Conservation (phyloP, 2,329 filamentous ascomycete species). For the Aciculosporium take region DNA sequence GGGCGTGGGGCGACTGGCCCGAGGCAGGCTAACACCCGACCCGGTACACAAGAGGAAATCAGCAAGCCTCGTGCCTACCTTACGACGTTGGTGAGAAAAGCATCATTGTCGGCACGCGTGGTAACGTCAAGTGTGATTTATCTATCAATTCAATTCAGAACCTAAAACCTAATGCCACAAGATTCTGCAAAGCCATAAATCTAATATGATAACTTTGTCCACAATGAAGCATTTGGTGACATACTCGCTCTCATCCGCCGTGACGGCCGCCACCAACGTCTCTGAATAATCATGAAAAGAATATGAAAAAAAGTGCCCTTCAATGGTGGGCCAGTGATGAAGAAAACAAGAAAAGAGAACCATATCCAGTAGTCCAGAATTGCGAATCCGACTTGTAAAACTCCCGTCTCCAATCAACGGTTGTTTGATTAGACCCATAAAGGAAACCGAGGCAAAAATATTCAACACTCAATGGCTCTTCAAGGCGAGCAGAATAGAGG, state of each 20-base stretch:
- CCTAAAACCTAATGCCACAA: slow-evolving; percentile 2
- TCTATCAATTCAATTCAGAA: too few species aligned
- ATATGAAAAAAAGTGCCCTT: background rate
- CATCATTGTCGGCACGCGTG: too few species aligned
- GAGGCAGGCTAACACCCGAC: background rate
- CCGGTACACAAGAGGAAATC: background rate
- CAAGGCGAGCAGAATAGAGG: background rate
- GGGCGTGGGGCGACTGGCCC: slow-evolving; percentile 2
- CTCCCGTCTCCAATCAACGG: slow-evolving; percentile 1
- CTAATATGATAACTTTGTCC: slow-evolving; percentile 3
- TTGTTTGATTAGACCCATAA: background rate
- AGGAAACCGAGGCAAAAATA: background rate
- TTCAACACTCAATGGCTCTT: background rate
- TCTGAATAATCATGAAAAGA: background rate
- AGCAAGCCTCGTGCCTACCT: too few species aligned
- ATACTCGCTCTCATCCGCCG: slow-evolving; percentile 2
- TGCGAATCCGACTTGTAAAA: background rate
- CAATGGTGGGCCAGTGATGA: background rate
- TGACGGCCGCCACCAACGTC: slow-evolving; percentile 2
- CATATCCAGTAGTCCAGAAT: slow-evolving; percentile 1
- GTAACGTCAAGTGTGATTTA: too few species aligned
- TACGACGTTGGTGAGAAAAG: too few species aligned
- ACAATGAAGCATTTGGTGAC: slow-evolving; percentile 1
- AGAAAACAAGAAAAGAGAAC: background rate
- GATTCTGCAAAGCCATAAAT: slow-evolving; percentile 6